Evolutionary conservation across 352 stramenopile genomes (phyloP), one percentile per base, ranked within the genome.

Genomic region (Globisporangium viniferum): DNA sequence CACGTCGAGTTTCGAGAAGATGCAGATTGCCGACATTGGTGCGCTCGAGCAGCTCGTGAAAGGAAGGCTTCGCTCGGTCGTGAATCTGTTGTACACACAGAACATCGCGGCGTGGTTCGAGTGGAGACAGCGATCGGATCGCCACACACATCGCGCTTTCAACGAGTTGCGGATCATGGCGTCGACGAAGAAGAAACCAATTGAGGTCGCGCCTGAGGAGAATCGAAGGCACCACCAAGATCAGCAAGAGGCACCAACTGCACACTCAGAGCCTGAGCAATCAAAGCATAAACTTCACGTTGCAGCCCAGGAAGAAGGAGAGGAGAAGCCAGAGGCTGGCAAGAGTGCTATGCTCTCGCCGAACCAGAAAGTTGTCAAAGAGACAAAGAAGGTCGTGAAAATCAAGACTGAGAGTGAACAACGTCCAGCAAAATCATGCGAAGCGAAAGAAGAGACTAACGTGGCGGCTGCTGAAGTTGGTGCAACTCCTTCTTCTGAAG

Each of bases 21-120:
- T 71, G 51, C 27, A 44, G 27, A 71, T 71, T 46, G 20, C 61
- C 14, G 54, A 59, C 12, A 59, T 71, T 27, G 66, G 66, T 2
- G 35, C 12, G 2, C 54, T 71, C 15, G 66, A 71, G 59, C 31
- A 46, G 22, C 20, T 39, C 3, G 36, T 71, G 18, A 71, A 71
- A 60, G 29, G n/a, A 8, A 56, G 39, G n/a, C 22, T 71, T 44
- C 51, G 66, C 5, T 18, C 12, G 3, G 59, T 56, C 10, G 41
- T 54, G 12, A 39, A 71, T 10, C 27, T 67, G 24, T 18, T 71
- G 20, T 67, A 71, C 33, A 31, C 49, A 27, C 59, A 67, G 27
- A 67, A 71, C 51, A 24, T 71, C n/a, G 66, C 59, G 0, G 44
- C 54, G 24, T 71, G 66, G 66, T 22, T 71, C 1, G 22, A 41